Percentiles rank a stretch among this genome's conserved stretches.
Conservation (phyloP, 2,329 filamentous ascomycete species). For the Calonectria pauciramosa region DNA sequence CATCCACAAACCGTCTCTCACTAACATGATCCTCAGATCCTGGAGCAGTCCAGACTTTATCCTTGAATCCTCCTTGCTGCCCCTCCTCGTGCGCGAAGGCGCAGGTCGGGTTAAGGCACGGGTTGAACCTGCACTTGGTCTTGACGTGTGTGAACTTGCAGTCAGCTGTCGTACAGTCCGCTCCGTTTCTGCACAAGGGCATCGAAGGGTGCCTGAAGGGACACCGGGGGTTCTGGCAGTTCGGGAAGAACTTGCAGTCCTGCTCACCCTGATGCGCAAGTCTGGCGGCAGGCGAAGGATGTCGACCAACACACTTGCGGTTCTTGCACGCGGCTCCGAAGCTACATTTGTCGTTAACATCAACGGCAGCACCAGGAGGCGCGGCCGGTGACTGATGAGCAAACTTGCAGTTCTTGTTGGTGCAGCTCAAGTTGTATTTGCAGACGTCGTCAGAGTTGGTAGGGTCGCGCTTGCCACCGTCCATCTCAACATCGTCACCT, state of each 20-base stretch:
- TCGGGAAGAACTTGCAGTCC: conserved; percentile 92
- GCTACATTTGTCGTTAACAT: conserved; percentile 83
- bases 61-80: conserved; percentile 85
- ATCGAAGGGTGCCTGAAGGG: conserved; percentile 90
- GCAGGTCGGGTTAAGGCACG: conserved; percentile 91
- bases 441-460: conserved; percentile 79
- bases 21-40: conserved; percentile 77
- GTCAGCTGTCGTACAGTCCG: conserved; percentile 82
- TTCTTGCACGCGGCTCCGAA: conserved; percentile 97
- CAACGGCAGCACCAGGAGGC: conserved; percentile 80
- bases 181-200: conserved; percentile 91
- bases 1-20: conserved; percentile 88
- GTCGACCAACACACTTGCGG: conserved; percentile 90
- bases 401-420: conserved; percentile 90
- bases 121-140: conserved; percentile 89
- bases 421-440: conserved; percentile 91
- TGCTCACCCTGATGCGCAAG: conserved; percentile 84
- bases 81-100: conserved; percentile 92
- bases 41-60: conserved; percentile 90
- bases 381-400: conserved; percentile 95
- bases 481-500: conserved; percentile 75
- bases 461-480: conserved; percentile 65
- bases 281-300: conserved; percentile 90
- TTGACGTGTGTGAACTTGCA: conserved; percentile 94
- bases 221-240: conserved; percentile 90